phyloP scores from a whole-genome alignment of 2,329 filamentous ascomycete species.

The Fusarium newnesense region DNA sequence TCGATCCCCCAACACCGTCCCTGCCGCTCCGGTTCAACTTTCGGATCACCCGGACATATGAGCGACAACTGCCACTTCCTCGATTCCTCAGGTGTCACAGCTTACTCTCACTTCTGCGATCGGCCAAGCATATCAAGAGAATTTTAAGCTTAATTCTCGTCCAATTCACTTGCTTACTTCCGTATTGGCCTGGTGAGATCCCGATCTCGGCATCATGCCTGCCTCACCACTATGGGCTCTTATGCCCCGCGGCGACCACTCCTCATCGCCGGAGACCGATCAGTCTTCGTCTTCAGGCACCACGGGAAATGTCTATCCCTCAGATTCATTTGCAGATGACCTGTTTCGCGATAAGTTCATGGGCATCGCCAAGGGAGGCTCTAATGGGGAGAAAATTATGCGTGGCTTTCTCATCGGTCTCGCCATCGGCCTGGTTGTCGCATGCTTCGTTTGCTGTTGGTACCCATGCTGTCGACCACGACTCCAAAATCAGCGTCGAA shows the following conservation, averaged over 20 bases:
- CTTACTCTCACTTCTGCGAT: constrained; percentile 2
- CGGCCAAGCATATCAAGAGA: background rate
- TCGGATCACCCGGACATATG: constrained; percentile 35
- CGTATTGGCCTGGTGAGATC: background rate
- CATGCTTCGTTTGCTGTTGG: constrained; percentile 49
- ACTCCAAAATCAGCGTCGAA: constrained; percentile 29
- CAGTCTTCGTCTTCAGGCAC: constrained; percentile 24
- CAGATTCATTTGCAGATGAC: constrained; percentile 39
- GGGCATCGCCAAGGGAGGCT: constrained; percentile 44
- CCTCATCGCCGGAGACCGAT: constrained; percentile 36
- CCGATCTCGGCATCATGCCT: constrained; percentile 23
- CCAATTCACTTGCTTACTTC: background rate
- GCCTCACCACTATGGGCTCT: constrained; percentile 20
- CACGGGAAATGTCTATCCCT: constrained; percentile 18
- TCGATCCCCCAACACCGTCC: constrained; percentile 31
- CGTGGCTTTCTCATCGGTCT: constrained; percentile 50
- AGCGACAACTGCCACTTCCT: constrained; percentile 13
- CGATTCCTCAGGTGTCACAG: constrained; percentile 12
- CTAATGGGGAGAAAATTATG: constrained; percentile 47
- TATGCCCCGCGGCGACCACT: constrained; percentile 36
- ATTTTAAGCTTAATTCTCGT: constrained; percentile 25
- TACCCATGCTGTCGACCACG: constrained; percentile 45
- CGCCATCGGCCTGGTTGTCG: constrained; percentile 47
- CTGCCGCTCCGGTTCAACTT: constrained; percentile 29
- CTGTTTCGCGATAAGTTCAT: constrained; percentile 44